phyloP scores from a whole-genome alignment of 208 protist species.

The Strigomonas culicis region DNA sequence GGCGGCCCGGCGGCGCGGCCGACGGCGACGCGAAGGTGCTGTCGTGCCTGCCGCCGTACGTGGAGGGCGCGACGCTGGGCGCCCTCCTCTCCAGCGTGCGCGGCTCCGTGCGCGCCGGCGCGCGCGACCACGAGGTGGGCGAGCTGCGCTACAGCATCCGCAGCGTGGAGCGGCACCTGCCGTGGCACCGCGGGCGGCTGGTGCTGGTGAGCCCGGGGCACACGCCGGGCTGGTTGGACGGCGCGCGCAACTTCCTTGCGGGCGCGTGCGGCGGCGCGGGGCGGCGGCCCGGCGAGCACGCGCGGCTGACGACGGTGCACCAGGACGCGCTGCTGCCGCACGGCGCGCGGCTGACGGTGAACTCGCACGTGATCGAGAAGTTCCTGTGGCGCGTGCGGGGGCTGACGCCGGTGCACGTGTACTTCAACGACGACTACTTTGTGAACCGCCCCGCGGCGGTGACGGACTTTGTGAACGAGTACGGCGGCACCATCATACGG shows the following conservation, averaged over 20 bases:
- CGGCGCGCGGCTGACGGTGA: conserved; percentile 42
- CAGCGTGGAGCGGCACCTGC: conserved; percentile 90
- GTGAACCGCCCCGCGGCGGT: conserved; percentile 52
- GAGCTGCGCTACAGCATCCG: conserved; percentile 94
- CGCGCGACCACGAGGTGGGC: conserved; percentile 82
- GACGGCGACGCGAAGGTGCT: neutral
- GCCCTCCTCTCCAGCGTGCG: neutral
- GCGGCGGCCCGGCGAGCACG: conserved; percentile 27
- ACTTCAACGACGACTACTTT: conserved; percentile 80
- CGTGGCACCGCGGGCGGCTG: conserved; percentile 88
- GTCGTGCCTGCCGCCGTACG: neutral
- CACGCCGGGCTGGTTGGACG: conserved; percentile 86
- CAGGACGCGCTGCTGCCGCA: conserved; percentile 63
- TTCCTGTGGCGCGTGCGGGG: conserved; percentile 55
- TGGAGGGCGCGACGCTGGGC: neutral
- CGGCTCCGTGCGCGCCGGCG: neutral
- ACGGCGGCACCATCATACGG: conserved; percentile 58
- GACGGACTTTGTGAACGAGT: conserved; percentile 53
- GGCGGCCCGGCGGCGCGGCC: neutral
- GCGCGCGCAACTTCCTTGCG: conserved; percentile 48
- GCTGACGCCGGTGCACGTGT: conserved; percentile 48
- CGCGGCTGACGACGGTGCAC: conserved; percentile 58
- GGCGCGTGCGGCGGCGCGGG: conserved; percentile 21
- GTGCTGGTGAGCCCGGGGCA: conserved; percentile 97
- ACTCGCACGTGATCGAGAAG: conserved; percentile 55